phyloP scores from a whole-genome alignment of 2,329 filamentous ascomycete species.

The Gaeumannomyces tritici region DNA sequence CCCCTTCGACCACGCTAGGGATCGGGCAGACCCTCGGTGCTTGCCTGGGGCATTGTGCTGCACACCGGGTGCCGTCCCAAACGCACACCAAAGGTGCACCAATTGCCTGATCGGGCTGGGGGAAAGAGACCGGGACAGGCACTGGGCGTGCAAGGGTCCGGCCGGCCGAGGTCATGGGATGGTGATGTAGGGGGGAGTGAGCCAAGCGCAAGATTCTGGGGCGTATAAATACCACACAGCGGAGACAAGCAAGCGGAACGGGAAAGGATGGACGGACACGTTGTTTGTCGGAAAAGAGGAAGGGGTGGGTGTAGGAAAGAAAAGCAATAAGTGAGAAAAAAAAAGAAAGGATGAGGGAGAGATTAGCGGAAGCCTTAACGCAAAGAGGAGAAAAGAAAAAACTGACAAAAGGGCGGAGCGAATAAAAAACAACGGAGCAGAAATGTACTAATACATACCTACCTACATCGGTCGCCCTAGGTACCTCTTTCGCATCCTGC shows the following conservation, averaged over 20 bases:
- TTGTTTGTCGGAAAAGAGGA: slow-evolving; percentile 7
- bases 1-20: background rate
- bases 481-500: background rate
- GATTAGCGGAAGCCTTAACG: background rate
- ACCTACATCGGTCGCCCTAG: background rate
- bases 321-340: background rate
- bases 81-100: background rate
- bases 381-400: slow-evolving; percentile 7
- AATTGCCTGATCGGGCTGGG: background rate
- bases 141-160: background rate
- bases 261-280: slow-evolving; percentile 8
- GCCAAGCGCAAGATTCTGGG: background rate
- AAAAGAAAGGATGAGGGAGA: slow-evolving; percentile 1
- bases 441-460: background rate
- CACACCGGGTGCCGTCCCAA: background rate
- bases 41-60: background rate
- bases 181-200: background rate
- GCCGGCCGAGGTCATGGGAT: background rate
- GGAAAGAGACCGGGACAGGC: background rate
- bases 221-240: background rate
- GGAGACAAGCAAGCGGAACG: background rate
- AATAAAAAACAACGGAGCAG: no score
- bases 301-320: slow-evolving; percentile 9
- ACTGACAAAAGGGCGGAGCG: background rate
- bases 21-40: background rate